Conservation (phyloP, 2,329 filamentous ascomycete genomes). For the Stemphylium beticola region DNA sequence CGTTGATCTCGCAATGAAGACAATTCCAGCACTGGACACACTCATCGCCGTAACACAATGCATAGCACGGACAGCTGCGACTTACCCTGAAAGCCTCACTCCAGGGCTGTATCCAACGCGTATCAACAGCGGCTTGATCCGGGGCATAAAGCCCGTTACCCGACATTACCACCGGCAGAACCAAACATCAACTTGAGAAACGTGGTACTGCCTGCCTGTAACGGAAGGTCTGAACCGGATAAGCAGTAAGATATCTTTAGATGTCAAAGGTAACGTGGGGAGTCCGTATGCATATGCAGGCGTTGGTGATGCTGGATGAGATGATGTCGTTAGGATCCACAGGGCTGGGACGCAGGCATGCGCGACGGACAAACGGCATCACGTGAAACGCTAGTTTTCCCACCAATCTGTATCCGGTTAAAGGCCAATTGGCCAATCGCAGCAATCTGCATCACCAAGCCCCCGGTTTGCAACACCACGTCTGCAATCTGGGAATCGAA, state of each 20-base stretch:
- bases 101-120: conserved; percentile 39
- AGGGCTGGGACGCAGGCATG: not conserved
- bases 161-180: conserved; percentile 30
- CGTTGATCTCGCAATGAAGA: not conserved
- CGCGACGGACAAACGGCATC: conserved; percentile 6
- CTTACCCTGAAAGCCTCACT: conserved; percentile 42
- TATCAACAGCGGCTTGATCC: conserved; percentile 35
- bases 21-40: not conserved
- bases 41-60: not conserved
- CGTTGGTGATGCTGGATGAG: conserved; percentile 8
- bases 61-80: conserved; percentile 1
- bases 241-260: conserved; percentile 11
- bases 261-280: not conserved
- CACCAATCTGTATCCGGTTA: conserved; percentile 24
- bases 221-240: conserved; percentile 1
- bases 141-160: conserved; percentile 37
- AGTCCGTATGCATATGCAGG: conserved; percentile 5
- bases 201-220: conserved; percentile 15
- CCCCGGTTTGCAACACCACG: conserved; percentile 5
- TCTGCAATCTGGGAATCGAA: not conserved
- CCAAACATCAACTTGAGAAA: conserved; percentile 14
- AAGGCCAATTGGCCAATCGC: conserved; percentile 13
- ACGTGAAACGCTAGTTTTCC: conserved; percentile 23
- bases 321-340: conserved; percentile 7
- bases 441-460: conserved; percentile 1